Conservation (phyloP, 179 eudicot species). For the Monotropa hypopitys region DNA sequence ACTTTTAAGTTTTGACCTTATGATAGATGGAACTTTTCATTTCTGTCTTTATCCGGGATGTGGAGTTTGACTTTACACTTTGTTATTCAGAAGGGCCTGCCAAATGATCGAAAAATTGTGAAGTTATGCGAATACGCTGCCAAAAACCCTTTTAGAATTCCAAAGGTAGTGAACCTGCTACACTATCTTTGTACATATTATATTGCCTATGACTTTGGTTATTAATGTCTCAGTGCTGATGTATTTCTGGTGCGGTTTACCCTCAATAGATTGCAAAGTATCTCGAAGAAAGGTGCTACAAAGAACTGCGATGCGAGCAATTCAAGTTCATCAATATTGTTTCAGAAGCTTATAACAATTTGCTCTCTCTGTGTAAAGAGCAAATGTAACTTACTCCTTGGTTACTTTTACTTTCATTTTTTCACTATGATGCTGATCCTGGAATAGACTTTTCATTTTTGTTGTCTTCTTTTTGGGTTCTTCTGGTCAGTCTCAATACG, state of each 20-base stretch:
- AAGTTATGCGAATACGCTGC: constrained; percentile 98
- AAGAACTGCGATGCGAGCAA: constrained; percentile 71
- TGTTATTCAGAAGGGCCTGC: constrained; percentile 44
- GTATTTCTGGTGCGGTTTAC: not conserved
- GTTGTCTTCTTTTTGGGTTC: no score
- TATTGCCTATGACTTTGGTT: not conserved
- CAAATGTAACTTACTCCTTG: constrained; percentile 53
- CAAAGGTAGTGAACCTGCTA: constrained; percentile 44
- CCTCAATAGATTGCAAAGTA: constrained; percentile 59
- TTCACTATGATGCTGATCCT: not conserved
- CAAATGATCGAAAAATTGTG: constrained; percentile 64
- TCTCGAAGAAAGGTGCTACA: constrained; percentile 84
- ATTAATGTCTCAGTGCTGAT: constrained; percentile 1
- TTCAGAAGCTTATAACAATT: constrained; percentile 53
- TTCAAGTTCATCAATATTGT: constrained; percentile 44
- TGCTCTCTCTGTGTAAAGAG: constrained; percentile 63
- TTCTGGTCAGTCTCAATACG: no score
- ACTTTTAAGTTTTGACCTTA: not conserved
- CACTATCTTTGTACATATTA: not conserved
- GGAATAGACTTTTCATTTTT: not conserved
- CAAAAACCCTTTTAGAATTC: constrained; percentile 85
- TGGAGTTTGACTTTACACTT: not conserved
- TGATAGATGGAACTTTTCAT: not conserved
- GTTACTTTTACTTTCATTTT: not conserved
- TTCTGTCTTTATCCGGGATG: not conserved